phyloP scores from a whole-genome alignment of 2,329 filamentous ascomycete species.

The Neonectria faginata region DNA sequence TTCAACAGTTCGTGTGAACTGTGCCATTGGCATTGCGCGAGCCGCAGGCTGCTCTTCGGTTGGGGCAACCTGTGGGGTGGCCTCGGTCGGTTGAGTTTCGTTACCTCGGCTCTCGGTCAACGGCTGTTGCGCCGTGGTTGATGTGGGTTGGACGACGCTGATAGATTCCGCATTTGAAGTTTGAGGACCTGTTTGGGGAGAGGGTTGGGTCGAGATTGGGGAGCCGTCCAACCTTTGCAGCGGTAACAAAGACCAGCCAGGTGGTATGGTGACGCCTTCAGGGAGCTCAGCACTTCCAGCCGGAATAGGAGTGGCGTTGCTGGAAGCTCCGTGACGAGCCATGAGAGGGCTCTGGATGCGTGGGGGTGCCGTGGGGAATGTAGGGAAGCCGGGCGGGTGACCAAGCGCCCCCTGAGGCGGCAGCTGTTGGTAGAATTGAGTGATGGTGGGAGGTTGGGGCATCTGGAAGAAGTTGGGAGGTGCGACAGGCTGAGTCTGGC shows the following conservation, averaged over 20 bases:
- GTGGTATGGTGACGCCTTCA: constrained; percentile 71
- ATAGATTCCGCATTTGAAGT: constrained; percentile 31
- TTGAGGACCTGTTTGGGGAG: constrained; percentile 39
- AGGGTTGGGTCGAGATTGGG: constrained; percentile 39
- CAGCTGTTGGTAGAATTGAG: constrained; percentile 31
- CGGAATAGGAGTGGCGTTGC: constrained; percentile 64
- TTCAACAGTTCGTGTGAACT: constrained; percentile 37
- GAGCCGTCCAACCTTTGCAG: constrained; percentile 64
- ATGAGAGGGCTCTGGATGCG: constrained; percentile 57
- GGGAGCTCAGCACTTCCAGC: constrained; percentile 72
- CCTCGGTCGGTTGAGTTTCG: constrained; percentile 27
- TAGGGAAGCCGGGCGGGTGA: constrained; percentile 35
- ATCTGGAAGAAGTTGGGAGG: constrained; percentile 26
- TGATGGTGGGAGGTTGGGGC: constrained; percentile 27
- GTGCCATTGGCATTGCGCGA: constrained; percentile 23
- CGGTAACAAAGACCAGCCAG: constrained; percentile 74
- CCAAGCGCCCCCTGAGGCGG: constrained; percentile 34
- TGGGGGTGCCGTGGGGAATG: constrained; percentile 45
- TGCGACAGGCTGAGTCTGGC: constrained; percentile 27
- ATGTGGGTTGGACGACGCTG: constrained; percentile 24
- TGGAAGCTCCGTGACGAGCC: constrained; percentile 60
- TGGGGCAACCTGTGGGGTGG: constrained; percentile 11
- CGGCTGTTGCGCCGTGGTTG: constrained; percentile 31
- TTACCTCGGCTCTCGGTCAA: constrained; percentile 33
- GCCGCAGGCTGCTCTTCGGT: constrained; percentile 25